Evolutionary conservation across 768 basidiomycete species (phyloP).

Genomic region (Chiua virens): DNA sequence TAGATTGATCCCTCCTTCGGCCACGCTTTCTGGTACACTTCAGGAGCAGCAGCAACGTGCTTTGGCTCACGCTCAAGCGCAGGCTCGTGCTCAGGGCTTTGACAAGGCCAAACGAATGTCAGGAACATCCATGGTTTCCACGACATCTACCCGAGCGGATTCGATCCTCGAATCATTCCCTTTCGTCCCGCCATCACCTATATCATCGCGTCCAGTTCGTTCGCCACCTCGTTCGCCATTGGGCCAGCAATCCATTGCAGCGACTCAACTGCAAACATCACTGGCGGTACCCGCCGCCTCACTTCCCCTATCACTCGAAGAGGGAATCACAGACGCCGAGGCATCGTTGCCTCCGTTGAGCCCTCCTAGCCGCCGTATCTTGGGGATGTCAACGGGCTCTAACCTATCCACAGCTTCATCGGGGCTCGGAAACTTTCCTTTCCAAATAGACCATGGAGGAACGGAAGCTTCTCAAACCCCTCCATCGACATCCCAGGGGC

Average conservation of each 20-base stretch:
- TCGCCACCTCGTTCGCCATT: conserved; percentile 77
- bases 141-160: conserved; percentile 72
- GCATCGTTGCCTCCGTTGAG: conserved; percentile 36
- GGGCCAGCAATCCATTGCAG: conserved; percentile 52
- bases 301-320: not conserved
- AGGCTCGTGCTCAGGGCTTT: conserved; percentile 52
- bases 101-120: conserved; percentile 53
- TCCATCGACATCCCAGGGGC: conserved; percentile 37
- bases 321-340: conserved; percentile 25
- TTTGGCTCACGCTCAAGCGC: conserved; percentile 59
- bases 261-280: conserved; percentile 11
- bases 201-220: conserved; percentile 75
- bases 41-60: conserved; percentile 71
- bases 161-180: conserved; percentile 87
- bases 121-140: conserved; percentile 64
- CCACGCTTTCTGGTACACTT: conserved; percentile 36
- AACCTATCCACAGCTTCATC: conserved; percentile 75
- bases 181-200: conserved; percentile 87
- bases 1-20: conserved; percentile 52
- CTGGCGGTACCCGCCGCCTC: not conserved
- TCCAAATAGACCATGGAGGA: conserved; percentile 74
- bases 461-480: conserved; percentile 35
- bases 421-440: conserved; percentile 83
- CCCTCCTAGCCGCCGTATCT: conserved; percentile 54
- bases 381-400: conserved; percentile 78